Evolutionary conservation across 2,329 filamentous ascomycete genomes (phyloP), one percentile per base, ranked within the genome.

Genomic region (Cercospora sojina): DNA sequence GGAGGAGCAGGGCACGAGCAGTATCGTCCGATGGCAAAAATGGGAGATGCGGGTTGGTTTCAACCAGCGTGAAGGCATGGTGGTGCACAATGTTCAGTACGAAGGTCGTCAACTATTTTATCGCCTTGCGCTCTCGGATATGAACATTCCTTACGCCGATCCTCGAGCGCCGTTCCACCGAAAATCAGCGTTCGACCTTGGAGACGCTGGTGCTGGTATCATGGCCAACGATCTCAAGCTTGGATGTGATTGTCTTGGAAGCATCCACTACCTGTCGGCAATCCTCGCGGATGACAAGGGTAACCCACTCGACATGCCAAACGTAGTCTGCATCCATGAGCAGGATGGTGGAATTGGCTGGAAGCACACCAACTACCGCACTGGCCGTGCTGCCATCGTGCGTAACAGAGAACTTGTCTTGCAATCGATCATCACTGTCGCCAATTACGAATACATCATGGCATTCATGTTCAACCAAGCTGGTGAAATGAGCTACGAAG

Each of bases 381-480:
- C 87, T 0, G 81, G 82, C 32, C 82, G 85, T 1, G 86, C 87
- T 0, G 86, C 87, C 1, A 86, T 90, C 0, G 85, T 86, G 0
- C 81, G 88, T 13, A 81, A 83, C 63, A 83, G 88, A 0, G 85
- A 89, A 70, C 81, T 91, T 1, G 87, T 90, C 0, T 76, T 90
- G 2, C 88, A 90, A 71, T 87, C 85, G 73, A 87, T 90, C 75
- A 86, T 88, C 69, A 90, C 88, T 0, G 53, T 57, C 1, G 86
- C 85, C 27, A 91, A 91, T 77, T 91, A 91, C 79, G 88, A 90
- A 73, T 90, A 90, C 74, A 83, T 90, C 55, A 86, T 90, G 64
- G 83, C 84, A 1, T 90, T 84, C 76, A 84, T 87, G 69, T 87
- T 91, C 67, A 89, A 90, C 75, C 89, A 91, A 74, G 88, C 88